phyloP scores from a whole-genome alignment of 257 asterid species.

The Primulina tabacum region DNA sequence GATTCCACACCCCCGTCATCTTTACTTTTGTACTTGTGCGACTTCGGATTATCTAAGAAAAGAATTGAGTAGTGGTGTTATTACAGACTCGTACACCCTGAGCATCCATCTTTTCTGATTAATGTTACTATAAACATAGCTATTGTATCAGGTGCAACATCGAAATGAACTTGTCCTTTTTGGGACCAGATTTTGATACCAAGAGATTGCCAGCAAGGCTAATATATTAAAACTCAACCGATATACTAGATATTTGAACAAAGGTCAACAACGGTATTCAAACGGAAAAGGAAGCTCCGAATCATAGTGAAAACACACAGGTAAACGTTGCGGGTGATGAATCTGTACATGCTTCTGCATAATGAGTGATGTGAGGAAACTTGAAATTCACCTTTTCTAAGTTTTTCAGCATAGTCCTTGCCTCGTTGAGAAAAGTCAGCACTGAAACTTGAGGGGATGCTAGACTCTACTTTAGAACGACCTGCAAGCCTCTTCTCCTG shows the following conservation, averaged over 20 bases:
- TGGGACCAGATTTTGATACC: neutral
- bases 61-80: conserved; percentile 21
- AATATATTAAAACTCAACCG: neutral
- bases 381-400: conserved; percentile 62
- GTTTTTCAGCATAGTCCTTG: conserved; percentile 79
- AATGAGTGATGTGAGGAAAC: conserved; percentile 15
- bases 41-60: conserved; percentile 64
- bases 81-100: conserved; percentile 2
- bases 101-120: conserved; percentile 1
- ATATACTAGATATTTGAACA: neutral
- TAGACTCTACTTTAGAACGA: conserved; percentile 59
- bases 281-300: conserved; percentile 2
- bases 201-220: neutral
- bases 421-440: conserved; percentile 89
- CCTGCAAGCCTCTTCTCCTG: conserved; percentile 92
- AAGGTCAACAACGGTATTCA: conserved; percentile 8
- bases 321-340: conserved; percentile 12
- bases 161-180: neutral
- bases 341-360: conserved; percentile 8
- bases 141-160: neutral
- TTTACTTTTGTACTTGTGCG: conserved; percentile 52
- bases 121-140: neutral
- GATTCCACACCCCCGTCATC: conserved; percentile 45
- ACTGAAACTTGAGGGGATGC: conserved; percentile 80
- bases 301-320: conserved; percentile 7